Evolutionary conservation across 2,329 filamentous ascomycete species (phyloP).

Genomic region (Elsinoe batatas): DNA sequence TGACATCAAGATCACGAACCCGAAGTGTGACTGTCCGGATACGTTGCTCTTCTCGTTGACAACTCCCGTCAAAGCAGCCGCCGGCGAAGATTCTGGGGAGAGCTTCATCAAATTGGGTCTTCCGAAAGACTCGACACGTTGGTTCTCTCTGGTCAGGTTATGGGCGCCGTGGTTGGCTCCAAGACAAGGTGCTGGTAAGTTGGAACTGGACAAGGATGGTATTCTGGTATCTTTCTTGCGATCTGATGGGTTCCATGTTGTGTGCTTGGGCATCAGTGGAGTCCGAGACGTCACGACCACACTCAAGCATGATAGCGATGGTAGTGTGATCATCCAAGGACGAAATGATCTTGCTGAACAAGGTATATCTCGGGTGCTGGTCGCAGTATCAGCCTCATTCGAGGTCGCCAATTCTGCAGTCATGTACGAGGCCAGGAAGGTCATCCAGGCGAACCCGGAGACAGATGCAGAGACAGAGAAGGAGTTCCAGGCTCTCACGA

Average conservation of each 20-base stretch:
- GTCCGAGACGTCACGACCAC: constrained; percentile 59
- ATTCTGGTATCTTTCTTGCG: constrained; percentile 70
- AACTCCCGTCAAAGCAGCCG: constrained; percentile 45
- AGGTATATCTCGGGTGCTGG: constrained; percentile 53
- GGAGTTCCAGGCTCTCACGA: constrained; percentile 37
- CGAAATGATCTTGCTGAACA: constrained; percentile 56
- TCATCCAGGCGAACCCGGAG: constrained; percentile 41
- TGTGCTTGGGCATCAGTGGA: constrained; percentile 69
- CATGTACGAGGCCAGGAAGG: constrained; percentile 75
- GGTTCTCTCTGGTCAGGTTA: constrained; percentile 71
- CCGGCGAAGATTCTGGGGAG: constrained; percentile 48
- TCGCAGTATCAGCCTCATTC: constrained; percentile 61
- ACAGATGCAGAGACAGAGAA: constrained; percentile 35
- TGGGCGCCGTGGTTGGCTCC: constrained; percentile 82
- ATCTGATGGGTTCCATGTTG: constrained; percentile 60
- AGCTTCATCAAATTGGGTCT: constrained; percentile 50
- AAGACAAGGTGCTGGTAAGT: constrained; percentile 61
- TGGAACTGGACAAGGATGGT: constrained; percentile 66
- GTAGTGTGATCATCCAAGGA: constrained; percentile 58
- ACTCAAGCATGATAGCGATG: constrained; percentile 55
- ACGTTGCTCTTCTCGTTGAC: constrained; percentile 64
- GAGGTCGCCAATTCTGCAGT: constrained; percentile 68
- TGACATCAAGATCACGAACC: constrained; percentile 44
- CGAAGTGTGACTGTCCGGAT: constrained; percentile 55
- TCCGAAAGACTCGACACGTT: constrained; percentile 57